Conservation (phyloP, 768 basidiomycete genomes). For the Rhodotorula diobovata region DNA sequence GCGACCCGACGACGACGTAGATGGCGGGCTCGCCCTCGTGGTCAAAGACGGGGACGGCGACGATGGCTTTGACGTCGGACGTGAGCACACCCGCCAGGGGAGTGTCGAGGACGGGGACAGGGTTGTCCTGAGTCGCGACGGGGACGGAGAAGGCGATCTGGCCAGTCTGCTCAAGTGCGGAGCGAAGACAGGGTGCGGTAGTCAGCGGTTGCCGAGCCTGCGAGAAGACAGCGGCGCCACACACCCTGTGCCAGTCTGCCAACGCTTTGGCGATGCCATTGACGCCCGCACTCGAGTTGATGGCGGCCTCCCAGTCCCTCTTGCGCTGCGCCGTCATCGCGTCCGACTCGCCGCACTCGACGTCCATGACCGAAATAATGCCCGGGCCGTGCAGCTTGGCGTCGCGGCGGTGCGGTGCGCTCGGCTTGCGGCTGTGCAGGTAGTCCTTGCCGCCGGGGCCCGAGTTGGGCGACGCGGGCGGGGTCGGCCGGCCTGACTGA, state of each 20-base stretch:
- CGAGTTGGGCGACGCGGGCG: not conserved
- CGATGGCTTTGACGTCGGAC: not conserved
- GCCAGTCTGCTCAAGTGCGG: not conserved
- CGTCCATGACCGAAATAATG: not conserved
- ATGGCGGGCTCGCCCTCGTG: slow-evolving; percentile 13
- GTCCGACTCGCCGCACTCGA: not conserved
- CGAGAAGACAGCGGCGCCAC: not conserved
- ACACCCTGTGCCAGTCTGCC: not conserved
- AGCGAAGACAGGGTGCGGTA: not conserved
- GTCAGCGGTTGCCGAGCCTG: not conserved
- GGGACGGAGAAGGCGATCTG: not conserved
- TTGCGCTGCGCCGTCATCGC: not conserved
- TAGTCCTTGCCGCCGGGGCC: not conserved
- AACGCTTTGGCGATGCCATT: not conserved
- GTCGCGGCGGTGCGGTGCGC: not conserved
- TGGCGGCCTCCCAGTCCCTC: too few species aligned
- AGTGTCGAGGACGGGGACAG: not conserved
- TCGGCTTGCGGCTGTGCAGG: not conserved
- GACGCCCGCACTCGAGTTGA: not conserved
- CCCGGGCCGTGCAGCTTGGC: not conserved
- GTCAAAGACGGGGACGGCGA: slow-evolving; percentile 1
- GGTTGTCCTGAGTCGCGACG: not conserved
- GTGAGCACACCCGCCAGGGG: not conserved
- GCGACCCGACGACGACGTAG: not conserved
- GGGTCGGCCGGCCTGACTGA: not conserved